A percentile compares a stretch with the other conserved stretches of the same genome.
phyloP scores from a whole-genome alignment of 192 early-diverging fungal species.

The Entomortierella lignicola region DNA sequence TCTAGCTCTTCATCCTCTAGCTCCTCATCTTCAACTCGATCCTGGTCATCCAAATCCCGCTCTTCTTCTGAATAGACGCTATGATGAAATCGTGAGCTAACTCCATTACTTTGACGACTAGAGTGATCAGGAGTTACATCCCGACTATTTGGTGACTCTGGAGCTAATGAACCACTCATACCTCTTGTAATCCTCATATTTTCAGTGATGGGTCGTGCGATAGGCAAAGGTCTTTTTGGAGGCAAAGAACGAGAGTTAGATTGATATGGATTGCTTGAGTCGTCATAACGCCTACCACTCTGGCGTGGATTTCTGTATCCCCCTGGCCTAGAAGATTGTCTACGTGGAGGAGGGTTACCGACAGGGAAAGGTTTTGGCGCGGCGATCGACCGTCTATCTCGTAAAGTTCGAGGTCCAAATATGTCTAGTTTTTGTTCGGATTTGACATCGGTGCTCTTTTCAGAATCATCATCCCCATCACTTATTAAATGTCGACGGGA shows the following conservation, averaged over 20 bases:
- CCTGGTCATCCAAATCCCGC: constrained; percentile 3
- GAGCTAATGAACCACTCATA: constrained; percentile 33
- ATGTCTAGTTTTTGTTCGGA: constrained; percentile 2
- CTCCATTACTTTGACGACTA: constrained; percentile 1
- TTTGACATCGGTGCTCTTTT: constrained; percentile 9
- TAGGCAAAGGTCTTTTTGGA: constrained; percentile 18
- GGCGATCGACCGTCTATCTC: constrained; percentile 35
- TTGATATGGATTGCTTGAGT: constrained; percentile 11
- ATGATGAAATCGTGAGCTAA: constrained; percentile 11
- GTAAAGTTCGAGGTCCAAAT: constrained; percentile 27
- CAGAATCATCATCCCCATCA: constrained; percentile 20
- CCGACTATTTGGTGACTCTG: constrained; percentile 40
- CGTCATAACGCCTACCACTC: constrained; percentile 14
- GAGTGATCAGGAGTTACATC: constrained; percentile 30
- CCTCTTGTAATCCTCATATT: constrained; percentile 55
- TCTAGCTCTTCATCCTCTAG: constrained; percentile 7
- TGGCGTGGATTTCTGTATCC: background rate
- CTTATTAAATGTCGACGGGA: background rate
- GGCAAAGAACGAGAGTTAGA: constrained; percentile 13
- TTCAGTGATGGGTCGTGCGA: constrained; percentile 22
- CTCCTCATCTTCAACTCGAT: constrained; percentile 16
- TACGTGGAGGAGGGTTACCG: constrained; percentile 7
- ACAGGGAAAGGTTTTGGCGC: constrained; percentile 41
- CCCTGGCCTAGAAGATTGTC: background rate
- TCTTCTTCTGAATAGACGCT: constrained; percentile 23